phyloP scores from a whole-genome alignment of 2,329 filamentous ascomycete species.

The Paraphaeosphaeria sporulosa region DNA sequence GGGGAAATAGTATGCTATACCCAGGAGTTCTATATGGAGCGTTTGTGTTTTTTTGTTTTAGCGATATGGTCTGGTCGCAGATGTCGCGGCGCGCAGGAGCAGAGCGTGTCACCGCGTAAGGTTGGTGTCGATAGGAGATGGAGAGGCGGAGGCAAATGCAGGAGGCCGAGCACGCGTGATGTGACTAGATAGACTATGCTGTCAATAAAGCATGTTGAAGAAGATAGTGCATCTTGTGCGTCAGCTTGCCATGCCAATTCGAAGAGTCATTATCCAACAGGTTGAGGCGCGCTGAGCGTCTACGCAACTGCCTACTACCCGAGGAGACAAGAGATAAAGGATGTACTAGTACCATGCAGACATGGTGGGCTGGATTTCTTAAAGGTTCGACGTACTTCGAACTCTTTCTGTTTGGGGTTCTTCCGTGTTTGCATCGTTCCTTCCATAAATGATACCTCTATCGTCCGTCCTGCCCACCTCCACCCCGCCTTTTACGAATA shows the following conservation, averaged over 20 bases:
- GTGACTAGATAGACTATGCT: conserved; percentile 1
- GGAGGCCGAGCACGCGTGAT: neutral
- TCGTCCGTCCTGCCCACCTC: neutral
- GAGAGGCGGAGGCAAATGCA: neutral
- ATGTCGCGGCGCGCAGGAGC: neutral
- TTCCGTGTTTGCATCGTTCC: neutral
- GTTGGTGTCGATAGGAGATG: neutral
- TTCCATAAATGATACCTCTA: neutral
- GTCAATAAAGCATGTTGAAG: conserved; percentile 7
- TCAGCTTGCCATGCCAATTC: neutral
- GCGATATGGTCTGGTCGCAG: neutral
- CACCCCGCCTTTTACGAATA: neutral
- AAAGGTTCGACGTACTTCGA: too few species aligned
- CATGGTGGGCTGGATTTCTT: too few species aligned
- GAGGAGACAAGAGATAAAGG: neutral
- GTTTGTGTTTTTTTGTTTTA: neutral
- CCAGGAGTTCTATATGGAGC: conserved; percentile 16
- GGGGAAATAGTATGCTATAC: conserved; percentile 38
- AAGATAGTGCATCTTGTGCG: neutral
- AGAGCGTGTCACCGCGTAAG: neutral
- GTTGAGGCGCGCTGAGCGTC: neutral
- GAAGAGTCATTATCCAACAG: neutral
- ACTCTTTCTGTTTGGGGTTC: neutral
- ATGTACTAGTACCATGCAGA: neutral
- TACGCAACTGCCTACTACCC: neutral